These are phyloP conservation scores for Mortierella sp. DNA, from an alignment of 371 early-diverging fungal species.

Conservation along the genomic window DNA sequence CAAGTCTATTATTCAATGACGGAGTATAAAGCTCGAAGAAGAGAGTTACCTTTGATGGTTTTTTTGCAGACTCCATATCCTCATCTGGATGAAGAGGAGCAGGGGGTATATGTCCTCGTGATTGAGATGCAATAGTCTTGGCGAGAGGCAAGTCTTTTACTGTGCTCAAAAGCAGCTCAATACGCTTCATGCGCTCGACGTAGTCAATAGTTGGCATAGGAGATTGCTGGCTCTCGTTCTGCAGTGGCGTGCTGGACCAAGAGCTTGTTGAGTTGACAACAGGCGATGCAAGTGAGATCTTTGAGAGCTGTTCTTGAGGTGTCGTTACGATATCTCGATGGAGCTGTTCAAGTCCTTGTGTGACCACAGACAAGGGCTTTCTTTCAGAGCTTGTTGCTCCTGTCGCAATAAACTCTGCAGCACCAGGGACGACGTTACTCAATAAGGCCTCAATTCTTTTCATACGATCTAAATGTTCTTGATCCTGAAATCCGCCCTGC, in stretches of 20 bases:
- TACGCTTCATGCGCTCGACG: conserved; percentile 46
- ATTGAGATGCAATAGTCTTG: conserved; percentile 24
- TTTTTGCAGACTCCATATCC: conserved; percentile 8
- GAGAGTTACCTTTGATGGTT: conserved; percentile 23
- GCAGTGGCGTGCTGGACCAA: conserved; percentile 4
- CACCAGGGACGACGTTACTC: conserved; percentile 46
- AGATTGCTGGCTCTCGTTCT: neutral
- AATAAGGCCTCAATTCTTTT: conserved; percentile 37
- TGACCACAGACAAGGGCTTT: conserved; percentile 12
- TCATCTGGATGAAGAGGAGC: neutral
- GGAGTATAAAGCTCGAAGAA: neutral
- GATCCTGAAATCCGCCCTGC: conserved; percentile 22
- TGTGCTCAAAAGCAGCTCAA: conserved; percentile 34
- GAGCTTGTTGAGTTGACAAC: neutral
- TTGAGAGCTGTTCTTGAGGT: conserved; percentile 30
- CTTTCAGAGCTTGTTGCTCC: conserved; percentile 8
- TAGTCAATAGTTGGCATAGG: conserved; percentile 16
- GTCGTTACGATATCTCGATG: conserved; percentile 26
- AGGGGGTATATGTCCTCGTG: conserved; percentile 1
- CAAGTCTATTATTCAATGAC: too few species aligned
- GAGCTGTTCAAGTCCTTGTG: conserved; percentile 22
- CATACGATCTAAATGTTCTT: conserved; percentile 46
- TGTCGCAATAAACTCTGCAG: conserved; percentile 41
- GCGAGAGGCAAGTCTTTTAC: conserved; percentile 29
- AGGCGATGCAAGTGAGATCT: conserved; percentile 29